Evolutionary conservation across 805 yeast species (phyloP).

Genomic region (Kregervanrija fluxuum): DNA sequence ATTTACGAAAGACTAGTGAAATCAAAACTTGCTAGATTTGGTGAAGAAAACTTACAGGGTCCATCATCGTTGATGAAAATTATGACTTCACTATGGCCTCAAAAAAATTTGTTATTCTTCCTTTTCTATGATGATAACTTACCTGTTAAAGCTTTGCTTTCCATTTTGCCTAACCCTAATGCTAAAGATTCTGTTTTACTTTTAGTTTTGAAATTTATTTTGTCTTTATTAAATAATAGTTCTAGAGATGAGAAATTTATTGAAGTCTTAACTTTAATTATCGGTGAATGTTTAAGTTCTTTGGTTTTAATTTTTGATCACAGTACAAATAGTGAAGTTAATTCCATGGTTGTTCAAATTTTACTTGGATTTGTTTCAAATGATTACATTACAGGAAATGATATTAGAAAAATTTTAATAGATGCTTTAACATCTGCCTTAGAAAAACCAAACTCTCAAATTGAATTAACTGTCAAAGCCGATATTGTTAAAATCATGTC

Average conservation of each 20-base stretch:
- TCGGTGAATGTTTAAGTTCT: slow-evolving; percentile 46
- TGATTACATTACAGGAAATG: slow-evolving; percentile 48
- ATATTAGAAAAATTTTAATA: slow-evolving; percentile 45
- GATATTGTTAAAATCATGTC: slow-evolving; percentile 53
- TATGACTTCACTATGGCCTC: slow-evolving; percentile 51
- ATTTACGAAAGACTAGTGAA: slow-evolving; percentile 49
- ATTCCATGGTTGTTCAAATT: slow-evolving; percentile 44
- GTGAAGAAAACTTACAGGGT: slow-evolving; percentile 72
- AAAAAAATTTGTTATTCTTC: slow-evolving; percentile 39
- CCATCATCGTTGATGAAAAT: slow-evolving; percentile 71
- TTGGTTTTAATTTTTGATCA: slow-evolving; percentile 44
- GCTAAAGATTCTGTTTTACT: slow-evolving; percentile 63
- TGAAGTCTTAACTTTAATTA: slow-evolving; percentile 46
- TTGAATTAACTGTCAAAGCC: slow-evolving; percentile 46
- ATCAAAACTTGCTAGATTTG: slow-evolving; percentile 64
- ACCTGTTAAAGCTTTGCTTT: slow-evolving; percentile 49
- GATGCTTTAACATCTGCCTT: slow-evolving; percentile 53
- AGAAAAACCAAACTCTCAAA: slow-evolving; percentile 46
- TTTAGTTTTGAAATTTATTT: slow-evolving; percentile 48
- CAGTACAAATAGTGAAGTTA: slow-evolving; percentile 37
- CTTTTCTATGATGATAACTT: slow-evolving; percentile 48
- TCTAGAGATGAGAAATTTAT: slow-evolving; percentile 35
- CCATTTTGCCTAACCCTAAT: slow-evolving; percentile 42
- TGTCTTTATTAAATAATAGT: slow-evolving; percentile 35
- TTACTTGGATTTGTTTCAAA: slow-evolving; percentile 48